Percentiles rank a stretch among this genome's conserved stretches.
Conservation (phyloP, 1,284 basidiomycete species). For the Puccinia brachypodii region DNA sequence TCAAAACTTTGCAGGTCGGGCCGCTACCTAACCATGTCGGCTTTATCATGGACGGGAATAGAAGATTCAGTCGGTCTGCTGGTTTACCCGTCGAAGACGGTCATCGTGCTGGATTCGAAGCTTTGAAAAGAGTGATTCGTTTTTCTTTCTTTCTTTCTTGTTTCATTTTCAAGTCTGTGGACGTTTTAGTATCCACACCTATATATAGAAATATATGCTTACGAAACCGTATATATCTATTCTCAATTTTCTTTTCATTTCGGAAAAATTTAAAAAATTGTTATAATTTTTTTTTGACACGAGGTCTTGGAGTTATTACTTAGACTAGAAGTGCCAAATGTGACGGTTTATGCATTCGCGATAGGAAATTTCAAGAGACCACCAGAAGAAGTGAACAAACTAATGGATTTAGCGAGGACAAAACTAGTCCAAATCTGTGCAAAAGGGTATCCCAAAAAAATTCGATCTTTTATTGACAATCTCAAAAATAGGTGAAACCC, state of each 20-base stretch:
- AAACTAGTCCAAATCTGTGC: conserved; percentile 77
- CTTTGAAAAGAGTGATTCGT: conserved; percentile 68
- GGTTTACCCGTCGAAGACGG: conserved; percentile 71
- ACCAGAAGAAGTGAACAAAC: conserved; percentile 76
- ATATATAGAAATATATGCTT: neutral
- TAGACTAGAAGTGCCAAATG: conserved; percentile 71
- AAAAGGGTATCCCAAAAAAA: conserved; percentile 62
- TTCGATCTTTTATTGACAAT: neutral
- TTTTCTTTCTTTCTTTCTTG: neutral
- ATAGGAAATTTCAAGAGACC: conserved; percentile 97
- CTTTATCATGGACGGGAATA: conserved; percentile 98
- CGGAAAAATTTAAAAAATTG: conserved; percentile 36
- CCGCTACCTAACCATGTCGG: conserved; percentile 89
- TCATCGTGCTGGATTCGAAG: conserved; percentile 80
- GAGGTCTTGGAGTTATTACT: conserved; percentile 82
- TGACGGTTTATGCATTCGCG: conserved; percentile 92
- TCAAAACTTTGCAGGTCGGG: conserved; percentile 59
- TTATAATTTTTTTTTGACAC: neutral
- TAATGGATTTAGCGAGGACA: conserved; percentile 82
- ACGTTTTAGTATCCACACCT: neutral
- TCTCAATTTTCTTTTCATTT: neutral
- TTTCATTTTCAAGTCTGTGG: neutral
- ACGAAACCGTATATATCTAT: neutral
- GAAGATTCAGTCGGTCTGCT: conserved; percentile 77
- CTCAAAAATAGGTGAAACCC: neutral